These are phyloP conservation scores for Nicotiana paniculata DNA, from an alignment of 257 asterid species.

Conservation along the genomic window DNA sequence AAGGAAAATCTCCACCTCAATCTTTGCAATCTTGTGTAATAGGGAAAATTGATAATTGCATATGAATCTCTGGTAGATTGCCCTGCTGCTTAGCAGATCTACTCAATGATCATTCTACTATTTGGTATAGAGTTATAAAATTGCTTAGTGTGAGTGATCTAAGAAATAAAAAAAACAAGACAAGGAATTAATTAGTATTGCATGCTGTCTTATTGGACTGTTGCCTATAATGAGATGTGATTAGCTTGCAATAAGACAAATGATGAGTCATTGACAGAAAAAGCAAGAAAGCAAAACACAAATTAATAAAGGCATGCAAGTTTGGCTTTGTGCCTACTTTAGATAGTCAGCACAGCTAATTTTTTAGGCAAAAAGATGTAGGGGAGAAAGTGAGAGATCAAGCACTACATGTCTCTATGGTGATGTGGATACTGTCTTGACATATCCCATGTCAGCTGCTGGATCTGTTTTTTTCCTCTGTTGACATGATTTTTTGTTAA, in stretches of 20 bases:
- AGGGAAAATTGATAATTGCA: neutral
- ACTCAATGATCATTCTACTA: too few species aligned
- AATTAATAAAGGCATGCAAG: slow-evolving; percentile 7
- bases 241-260: neutral
- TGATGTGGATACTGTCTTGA: neutral
- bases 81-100: neutral
- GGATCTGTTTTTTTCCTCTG: neutral
- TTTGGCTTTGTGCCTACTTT: neutral
- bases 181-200: neutral
- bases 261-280: slow-evolving; percentile 6
- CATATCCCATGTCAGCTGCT: neutral
- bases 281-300: neutral
- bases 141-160: neutral
- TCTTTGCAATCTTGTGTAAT: neutral
- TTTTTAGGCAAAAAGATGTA: neutral
- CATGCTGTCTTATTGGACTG: too few species aligned
- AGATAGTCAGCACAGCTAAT: neutral
- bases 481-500: neutral
- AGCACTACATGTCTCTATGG: neutral
- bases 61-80: neutral
- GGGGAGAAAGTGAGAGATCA: slow-evolving; percentile 2
- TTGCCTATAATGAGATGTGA: too few species aligned
- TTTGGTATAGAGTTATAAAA: too few species aligned
- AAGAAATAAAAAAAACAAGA: neutral
- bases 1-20: neutral